Base-by-base conservation (phyloP, 495 filamentous ascomycete species). In the Neurospora sp. region DNA sequence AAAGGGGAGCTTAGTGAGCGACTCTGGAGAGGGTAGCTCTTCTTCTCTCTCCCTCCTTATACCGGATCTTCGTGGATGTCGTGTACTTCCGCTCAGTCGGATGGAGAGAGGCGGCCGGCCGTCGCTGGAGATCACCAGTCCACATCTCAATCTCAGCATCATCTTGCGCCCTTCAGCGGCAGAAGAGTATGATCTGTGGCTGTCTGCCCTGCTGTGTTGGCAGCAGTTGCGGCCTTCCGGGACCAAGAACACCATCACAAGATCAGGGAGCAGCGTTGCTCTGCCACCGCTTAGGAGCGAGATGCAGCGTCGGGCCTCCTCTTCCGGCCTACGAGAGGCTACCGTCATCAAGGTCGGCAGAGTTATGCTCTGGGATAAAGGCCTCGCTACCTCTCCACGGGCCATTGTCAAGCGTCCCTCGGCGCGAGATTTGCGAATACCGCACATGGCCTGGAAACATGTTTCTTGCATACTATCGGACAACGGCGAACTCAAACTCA, bases 331-430 rank as follows among this genome's bases (percentile, higher is more conserved):
- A 16, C 94, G 91, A 77, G 92, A 94, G 71, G 88, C 90, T 14
- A 89, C 94, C 42, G 97, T 98, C 73, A 99, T 98, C 82, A 99
- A 99, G 79, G 93, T 98, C 70, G 96, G 94, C 47, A 97, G 94
- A 78, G 91, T 98, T 84, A 88, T 94, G 74, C 87, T 94, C 40
- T 98, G 94, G 94, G 91, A 97, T 78, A 91, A 87, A 75, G 87
- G 86, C 22, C 80, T 81, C 3, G 87, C 84, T 76, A 85, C 81
- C 72, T 87, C 82, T 69, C 87, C 82, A 72, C 84, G 84, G 75
- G 82, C 85, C 76, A 88, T 86, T 76, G 84, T 84, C 68, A 82
- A 82, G 72, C 82, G 83, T 4, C 81, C 85, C 14, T 84, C 85
- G 14, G 82, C 85, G 10, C 80, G 85, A 71, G 83, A 86, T 73